Conservation (phyloP, 495 filamentous ascomycete species). For the Tuber calosporum region DNA sequence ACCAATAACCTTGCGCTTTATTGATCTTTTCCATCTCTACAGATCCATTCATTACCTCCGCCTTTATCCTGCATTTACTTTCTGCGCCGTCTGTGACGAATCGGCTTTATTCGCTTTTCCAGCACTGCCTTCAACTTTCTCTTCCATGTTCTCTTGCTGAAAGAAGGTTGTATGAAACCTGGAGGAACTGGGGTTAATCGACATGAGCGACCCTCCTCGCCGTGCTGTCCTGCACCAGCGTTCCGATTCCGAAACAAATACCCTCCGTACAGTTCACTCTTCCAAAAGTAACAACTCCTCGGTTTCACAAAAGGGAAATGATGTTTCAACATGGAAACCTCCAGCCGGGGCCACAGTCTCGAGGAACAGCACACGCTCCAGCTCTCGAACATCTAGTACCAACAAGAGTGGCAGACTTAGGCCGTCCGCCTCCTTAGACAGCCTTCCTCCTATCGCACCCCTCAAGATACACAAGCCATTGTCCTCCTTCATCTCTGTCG, state of each 20-base stretch:
- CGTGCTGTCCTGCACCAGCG: slow-evolving; percentile 39
- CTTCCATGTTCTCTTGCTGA: slow-evolving; percentile 19
- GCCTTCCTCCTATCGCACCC: slow-evolving; percentile 37
- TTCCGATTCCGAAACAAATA: slow-evolving; percentile 40
- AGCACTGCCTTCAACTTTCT: slow-evolving; percentile 3
- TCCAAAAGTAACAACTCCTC: slow-evolving; percentile 35
- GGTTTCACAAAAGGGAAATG: slow-evolving; percentile 34
- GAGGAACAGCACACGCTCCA: slow-evolving; percentile 34
- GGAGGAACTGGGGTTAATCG: slow-evolving; percentile 25
- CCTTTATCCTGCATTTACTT: slow-evolving; percentile 6
- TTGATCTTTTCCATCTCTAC: background rate
- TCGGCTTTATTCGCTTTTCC: background rate
- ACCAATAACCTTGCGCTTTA: background rate
- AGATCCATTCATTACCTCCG: background rate
- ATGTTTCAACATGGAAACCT: slow-evolving; percentile 32
- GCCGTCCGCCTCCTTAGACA: slow-evolving; percentile 30
- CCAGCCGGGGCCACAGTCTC: slow-evolving; percentile 29
- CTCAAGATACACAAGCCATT: slow-evolving; percentile 38
- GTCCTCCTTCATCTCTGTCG: slow-evolving; percentile 19
- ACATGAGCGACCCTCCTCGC: slow-evolving; percentile 31
- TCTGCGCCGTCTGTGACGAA: slow-evolving; percentile 3
- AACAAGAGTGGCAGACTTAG: slow-evolving; percentile 17
- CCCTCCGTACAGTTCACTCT: slow-evolving; percentile 30
- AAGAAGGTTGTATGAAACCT: slow-evolving; percentile 18
- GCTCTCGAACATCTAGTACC: slow-evolving; percentile 27